A percentile compares a stretch with the other conserved stretches of the same genome.
Evolutionary conservation across 495 filamentous ascomycete genomes (phyloP).

Genomic region (Penicillium ucsense): DNA sequence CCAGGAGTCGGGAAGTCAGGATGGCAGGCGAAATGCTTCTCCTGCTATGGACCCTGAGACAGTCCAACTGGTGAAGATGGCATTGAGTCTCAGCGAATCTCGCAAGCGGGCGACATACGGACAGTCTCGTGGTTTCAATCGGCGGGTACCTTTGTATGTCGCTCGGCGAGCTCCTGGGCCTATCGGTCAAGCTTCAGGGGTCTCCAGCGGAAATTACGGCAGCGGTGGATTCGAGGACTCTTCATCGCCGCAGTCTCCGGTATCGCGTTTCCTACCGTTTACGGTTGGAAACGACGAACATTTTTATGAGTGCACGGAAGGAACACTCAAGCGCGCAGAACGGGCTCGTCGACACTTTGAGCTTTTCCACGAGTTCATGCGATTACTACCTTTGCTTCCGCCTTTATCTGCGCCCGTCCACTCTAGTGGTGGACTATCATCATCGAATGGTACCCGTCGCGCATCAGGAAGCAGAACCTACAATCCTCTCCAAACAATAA

Average conservation of each 20-base stretch:
- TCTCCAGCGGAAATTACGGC: slow-evolving; percentile 6
- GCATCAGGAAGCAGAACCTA: slow-evolving; percentile 50
- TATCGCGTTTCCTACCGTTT: slow-evolving; percentile 23
- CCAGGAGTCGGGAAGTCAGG: slow-evolving; percentile 1
- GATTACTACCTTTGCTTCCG: slow-evolving; percentile 64
- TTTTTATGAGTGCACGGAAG: slow-evolving; percentile 61
- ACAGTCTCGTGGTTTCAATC: slow-evolving; percentile 42
- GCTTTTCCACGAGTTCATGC: slow-evolving; percentile 67
- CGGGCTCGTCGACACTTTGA: slow-evolving; percentile 73
- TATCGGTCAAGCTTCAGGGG: slow-evolving; percentile 10
- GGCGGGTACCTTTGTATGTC: slow-evolving; percentile 35
- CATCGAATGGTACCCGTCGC: not conserved
- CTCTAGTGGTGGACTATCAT: no score
- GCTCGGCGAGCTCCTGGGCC: slow-evolving; percentile 11
- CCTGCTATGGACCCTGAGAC: slow-evolving; percentile 58
- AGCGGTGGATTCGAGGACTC: no score
- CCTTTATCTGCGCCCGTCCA: slow-evolving; percentile 37
- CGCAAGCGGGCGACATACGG: slow-evolving; percentile 47
- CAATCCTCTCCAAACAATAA: slow-evolving; percentile 79
- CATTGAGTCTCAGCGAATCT: slow-evolving; percentile 79
- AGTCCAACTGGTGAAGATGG: slow-evolving; percentile 81
- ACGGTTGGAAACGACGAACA: slow-evolving; percentile 18
- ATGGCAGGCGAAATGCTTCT: slow-evolving; percentile 5
- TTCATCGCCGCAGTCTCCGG: slow-evolving; percentile 10
- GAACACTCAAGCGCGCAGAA: slow-evolving; percentile 67